Evolutionary conservation across 2,329 filamentous ascomycete species (phyloP), one percentile per base, ranked within the genome.

Genomic region (Cytospora piceae): DNA sequence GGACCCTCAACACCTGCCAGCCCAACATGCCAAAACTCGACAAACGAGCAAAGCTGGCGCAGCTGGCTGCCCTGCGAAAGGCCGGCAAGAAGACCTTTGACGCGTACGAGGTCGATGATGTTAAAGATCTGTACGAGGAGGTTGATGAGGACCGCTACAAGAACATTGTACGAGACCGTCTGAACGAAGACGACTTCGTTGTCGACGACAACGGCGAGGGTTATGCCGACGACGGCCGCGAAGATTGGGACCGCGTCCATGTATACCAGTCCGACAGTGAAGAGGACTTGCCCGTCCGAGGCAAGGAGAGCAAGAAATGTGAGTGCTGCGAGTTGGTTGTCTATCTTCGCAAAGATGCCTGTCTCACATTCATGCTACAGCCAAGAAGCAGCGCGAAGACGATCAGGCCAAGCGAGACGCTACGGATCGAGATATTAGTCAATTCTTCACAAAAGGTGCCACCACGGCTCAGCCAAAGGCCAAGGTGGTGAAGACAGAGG

Each of bases 101-200:
- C 72, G 88, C 86, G 67, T 99, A 98, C 80, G 83, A 97, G 78
- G 87, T 97, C 68, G 87, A 93, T 72, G 90, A 98, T 69, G 90
- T 92, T 72, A 87, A 90, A 70, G 88, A 92, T 71, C 82, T 99
- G 54, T 99, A 98, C 80, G 95, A 98, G 69, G 94, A 96, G 73
- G 93, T 99, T 57, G 94, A 98, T 74, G 95, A 99, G 73, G 94
- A 95, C 73, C 91, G 92, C 60, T 99, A 99, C 83, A 97, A 97
- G 82, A 96, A 96, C 77, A 90, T 98, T 70, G 93, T 99, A 17
- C 87, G 95, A 52, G 88, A 90, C 64, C 90, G 95, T 56, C 83
- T 99, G 60, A 92, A 98, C 74, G 85, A 96, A 73, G 95, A 99
- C 73, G 95, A 99, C 79, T 99, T 99, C 74, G 94, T 99, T 61